Evolutionary conservation across 2,329 filamentous ascomycete species (phyloP), one percentile per base, ranked within the genome.

Genomic region (Cryphonectria parasitica): DNA sequence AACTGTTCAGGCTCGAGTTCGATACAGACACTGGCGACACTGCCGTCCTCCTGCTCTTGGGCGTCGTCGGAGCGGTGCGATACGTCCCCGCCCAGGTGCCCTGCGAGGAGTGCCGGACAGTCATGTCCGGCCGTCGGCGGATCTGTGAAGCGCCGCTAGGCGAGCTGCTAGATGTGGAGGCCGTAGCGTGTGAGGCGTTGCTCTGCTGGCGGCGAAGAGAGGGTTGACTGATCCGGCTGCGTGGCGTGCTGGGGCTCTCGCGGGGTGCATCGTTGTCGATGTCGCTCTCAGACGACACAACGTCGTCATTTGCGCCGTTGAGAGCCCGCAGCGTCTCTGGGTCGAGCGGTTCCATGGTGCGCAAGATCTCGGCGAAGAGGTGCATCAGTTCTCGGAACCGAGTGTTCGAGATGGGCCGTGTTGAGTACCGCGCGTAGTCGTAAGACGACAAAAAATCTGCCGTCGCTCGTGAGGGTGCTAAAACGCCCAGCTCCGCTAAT

Each of bases 361-460:
- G 89, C 19, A 98, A 83, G 0, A 98, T 83, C 67, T 92, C 89
- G 1, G 95, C 92, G 79, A 98, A 98, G 36, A 92, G 85, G 69
- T 90, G 87, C 94, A 98, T 98, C 41, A 98, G 83, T 31, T 86
- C 82, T 52, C 92, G 87, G 78, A 99, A 98, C 66, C 91, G 87
- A 0, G 81, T 77, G 75, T 95, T 91, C 2, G 88, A 87, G 4
- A 97, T 83, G 0, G 91, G 87, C 6, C 84, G 83, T 0, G 87
- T 88, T 1, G 93, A 95, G 82, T 97, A 99, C 56, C 95, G 90
- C 2, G 94, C 94, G 70, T 88, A 85, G 81, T 98, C 96, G 81
- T 98, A 99, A 28, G 88, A 83, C 0, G 86, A 80, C 28, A 98
- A 82, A 77, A 98, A 99, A 73, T 79, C 89, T 78, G 74, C 85